phyloP scores from a whole-genome alignment of 257 asterid genomes.

The Galeopsis tetrahit region DNA sequence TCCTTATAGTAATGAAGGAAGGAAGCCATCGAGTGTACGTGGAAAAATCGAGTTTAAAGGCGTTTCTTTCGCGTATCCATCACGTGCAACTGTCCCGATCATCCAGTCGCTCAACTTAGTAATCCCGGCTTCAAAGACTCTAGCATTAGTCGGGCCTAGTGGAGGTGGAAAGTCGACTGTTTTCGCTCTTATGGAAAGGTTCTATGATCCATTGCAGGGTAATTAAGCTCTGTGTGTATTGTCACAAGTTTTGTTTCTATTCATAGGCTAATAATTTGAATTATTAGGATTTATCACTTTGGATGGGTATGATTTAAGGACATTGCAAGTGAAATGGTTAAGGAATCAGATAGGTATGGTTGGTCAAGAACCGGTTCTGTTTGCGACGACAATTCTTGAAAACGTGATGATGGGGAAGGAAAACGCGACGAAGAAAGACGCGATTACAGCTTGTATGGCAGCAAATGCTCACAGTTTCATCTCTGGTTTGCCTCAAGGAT shows the following conservation, averaged over 20 bases:
- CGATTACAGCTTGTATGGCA: slow-evolving; percentile 61
- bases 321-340: slow-evolving; percentile 88
- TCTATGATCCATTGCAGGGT: slow-evolving; percentile 80
- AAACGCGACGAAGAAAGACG: slow-evolving; percentile 73
- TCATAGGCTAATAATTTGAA: slow-evolving; percentile 2
- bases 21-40: slow-evolving; percentile 50
- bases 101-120: slow-evolving; percentile 62
- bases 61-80: slow-evolving; percentile 72
- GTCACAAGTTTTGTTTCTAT: not conserved
- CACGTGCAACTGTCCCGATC: slow-evolving; percentile 70
- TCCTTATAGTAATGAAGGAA: slow-evolving; percentile 66
- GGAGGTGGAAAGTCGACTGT: slow-evolving; percentile 88
- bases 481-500: slow-evolving; percentile 69
- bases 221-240: not conserved
- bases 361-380: slow-evolving; percentile 86
- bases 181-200: slow-evolving; percentile 79
- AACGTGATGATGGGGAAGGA: slow-evolving; percentile 83
- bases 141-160: slow-evolving; percentile 76
- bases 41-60: slow-evolving; percentile 69
- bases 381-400: slow-evolving; percentile 73
- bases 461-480: slow-evolving; percentile 79
- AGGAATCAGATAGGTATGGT: slow-evolving; percentile 88
- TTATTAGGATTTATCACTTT: slow-evolving; percentile 58
- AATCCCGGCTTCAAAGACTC: slow-evolving; percentile 66
- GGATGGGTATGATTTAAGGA: slow-evolving; percentile 78